phyloP scores from a whole-genome alignment of 2,329 filamentous ascomycete genomes.

The Fusarium hostae region DNA sequence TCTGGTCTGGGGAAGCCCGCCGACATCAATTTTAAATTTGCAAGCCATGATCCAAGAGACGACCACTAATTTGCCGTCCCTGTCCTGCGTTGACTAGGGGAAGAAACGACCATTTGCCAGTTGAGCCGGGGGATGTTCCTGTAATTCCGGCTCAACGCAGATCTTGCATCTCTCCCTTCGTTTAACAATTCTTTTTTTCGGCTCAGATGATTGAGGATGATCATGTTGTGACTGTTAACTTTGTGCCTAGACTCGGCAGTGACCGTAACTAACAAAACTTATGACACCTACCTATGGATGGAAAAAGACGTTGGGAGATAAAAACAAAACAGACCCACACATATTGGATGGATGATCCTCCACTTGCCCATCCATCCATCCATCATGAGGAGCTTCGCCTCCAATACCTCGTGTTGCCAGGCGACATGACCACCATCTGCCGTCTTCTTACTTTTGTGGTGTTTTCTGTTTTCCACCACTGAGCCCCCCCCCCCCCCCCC shows the following conservation, averaged over 20 bases:
- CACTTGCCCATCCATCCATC: conserved; percentile 24
- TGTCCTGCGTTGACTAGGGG: conserved; percentile 34
- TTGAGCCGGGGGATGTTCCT: conserved; percentile 22
- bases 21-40: conserved; percentile 47
- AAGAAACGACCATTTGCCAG: conserved; percentile 14
- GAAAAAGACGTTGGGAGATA: conserved; percentile 26
- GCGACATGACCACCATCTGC: conserved; percentile 25
- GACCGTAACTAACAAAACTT: conserved; percentile 1
- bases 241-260: neutral
- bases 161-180: conserved; percentile 25
- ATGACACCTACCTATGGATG: conserved; percentile 5
- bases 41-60: conserved; percentile 46
- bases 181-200: conserved; percentile 3
- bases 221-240: neutral
- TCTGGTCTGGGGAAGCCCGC: conserved; percentile 41
- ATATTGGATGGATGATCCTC: conserved; percentile 16
- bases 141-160: conserved; percentile 42
- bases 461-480: conserved; percentile 1
- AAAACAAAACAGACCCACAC: conserved; percentile 21
- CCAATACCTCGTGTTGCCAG: conserved; percentile 39
- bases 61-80: conserved; percentile 43
- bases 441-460: neutral
- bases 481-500: conserved; percentile 1
- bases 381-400: conserved; percentile 40
- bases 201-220: conserved; percentile 11